Evolutionary conservation across 106 monocot species (phyloP).

Genomic region (Dactylorhiza incarnata): DNA sequence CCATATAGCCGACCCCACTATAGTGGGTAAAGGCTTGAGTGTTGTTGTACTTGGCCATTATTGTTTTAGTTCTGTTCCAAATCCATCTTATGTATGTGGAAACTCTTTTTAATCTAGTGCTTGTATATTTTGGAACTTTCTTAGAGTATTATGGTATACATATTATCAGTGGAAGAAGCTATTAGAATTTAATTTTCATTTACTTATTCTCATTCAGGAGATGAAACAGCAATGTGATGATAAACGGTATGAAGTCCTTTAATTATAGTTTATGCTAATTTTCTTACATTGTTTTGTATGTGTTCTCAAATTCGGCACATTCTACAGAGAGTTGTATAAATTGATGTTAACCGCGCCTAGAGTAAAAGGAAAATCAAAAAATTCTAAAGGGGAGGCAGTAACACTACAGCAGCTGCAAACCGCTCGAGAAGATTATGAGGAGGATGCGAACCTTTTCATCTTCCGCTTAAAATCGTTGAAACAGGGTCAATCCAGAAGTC

Average conservation of each 20-base stretch:
- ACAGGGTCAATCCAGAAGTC: conserved; percentile 46
- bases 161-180: background rate
- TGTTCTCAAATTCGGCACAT: conserved; percentile 7
- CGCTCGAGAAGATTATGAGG: conserved; percentile 37
- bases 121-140: background rate
- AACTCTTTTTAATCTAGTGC: background rate
- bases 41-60: too few relatives aligned
- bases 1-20: too few relatives aligned
- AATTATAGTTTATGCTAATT: background rate
- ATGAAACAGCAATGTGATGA: conserved; percentile 56
- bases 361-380: conserved; percentile 27
- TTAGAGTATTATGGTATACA: background rate
- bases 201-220: conserved; percentile 32
- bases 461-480: conserved; percentile 55
- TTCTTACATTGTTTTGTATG: background rate
- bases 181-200: background rate
- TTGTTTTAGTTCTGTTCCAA: background rate
- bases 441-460: conserved; percentile 30
- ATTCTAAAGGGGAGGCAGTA: conserved; percentile 24
- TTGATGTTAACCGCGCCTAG: conserved; percentile 17
- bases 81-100: background rate
- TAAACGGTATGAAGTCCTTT: conserved; percentile 29
- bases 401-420: conserved; percentile 31
- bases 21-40: too few relatives aligned
- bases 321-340: conserved; percentile 28